A percentile compares a stretch with the other conserved stretches of the same genome.
These are phyloP conservation scores for Quercus rubra DNA, from an alignment of 306 rosid genomes.

Conservation along the genomic window DNA sequence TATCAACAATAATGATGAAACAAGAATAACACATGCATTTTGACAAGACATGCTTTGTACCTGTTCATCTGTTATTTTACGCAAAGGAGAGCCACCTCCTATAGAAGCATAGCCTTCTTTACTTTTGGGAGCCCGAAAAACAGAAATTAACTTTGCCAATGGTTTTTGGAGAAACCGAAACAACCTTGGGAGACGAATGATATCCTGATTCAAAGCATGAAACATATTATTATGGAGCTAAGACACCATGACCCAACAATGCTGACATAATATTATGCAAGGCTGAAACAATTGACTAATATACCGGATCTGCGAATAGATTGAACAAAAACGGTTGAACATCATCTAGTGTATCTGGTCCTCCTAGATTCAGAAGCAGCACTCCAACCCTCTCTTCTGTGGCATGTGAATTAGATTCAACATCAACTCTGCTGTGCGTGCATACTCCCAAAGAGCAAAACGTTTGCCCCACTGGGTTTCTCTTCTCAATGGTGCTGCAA, in stretches of 20 bases:
- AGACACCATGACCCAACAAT: neutral
- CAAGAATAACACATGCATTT: neutral
- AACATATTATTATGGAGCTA: conserved; percentile 19
- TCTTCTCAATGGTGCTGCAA: conserved; percentile 28
- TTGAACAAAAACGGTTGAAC: conserved; percentile 95
- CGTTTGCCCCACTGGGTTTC: conserved; percentile 30
- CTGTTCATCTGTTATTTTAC: conserved; percentile 95
- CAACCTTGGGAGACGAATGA: conserved; percentile 91
- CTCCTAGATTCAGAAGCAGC: conserved; percentile 93
- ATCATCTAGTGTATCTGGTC: conserved; percentile 91
- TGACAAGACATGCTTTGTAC: conserved; percentile 27
- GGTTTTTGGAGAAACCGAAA: conserved; percentile 87
- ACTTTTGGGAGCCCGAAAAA: conserved; percentile 90
- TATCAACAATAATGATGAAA: neutral
- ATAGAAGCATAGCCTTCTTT: conserved; percentile 98
- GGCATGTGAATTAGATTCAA: conserved; percentile 42
- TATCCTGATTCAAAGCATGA: conserved; percentile 54
- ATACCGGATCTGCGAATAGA: conserved; percentile 96
- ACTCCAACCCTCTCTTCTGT: conserved; percentile 87
- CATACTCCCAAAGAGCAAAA: conserved; percentile 44
- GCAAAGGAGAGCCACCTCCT: conserved; percentile 99
- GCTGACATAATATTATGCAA: neutral
- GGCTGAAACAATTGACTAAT: conserved; percentile 6
- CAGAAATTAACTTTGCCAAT: conserved; percentile 79
- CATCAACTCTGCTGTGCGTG: conserved; percentile 38